Evolutionary conservation across 371 early-diverging fungal genomes (phyloP), one percentile per base, ranked within the genome.

Genomic region (Dinochytrium kinnereticum): DNA sequence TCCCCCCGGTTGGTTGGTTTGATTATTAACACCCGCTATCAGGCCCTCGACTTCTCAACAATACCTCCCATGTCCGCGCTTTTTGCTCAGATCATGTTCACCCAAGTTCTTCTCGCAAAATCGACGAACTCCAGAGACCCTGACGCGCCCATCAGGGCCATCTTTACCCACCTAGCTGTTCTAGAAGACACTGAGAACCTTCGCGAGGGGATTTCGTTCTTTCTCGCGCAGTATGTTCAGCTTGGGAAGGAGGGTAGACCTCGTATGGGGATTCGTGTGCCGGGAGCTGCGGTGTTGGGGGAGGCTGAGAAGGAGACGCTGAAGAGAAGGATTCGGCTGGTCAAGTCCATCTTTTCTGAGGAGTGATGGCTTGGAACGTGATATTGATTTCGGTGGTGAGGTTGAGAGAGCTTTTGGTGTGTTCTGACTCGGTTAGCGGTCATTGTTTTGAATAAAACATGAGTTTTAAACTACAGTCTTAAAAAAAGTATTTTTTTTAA

Each of bases 151-250:
- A 40, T 79, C 17, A 33, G 59, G 53, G 28, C 36, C 0, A 44
- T 76, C 15, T 72, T 78, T 34, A 51, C n/a, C 21, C 61, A 74
- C 31, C 40, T 76, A 24, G 51, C 68, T 57, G 50, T 57, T 0
- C 28, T 68, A 53, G 69, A 57, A 53, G 70, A 75, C 59, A 53
- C 61, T 44, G 71, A 67, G 75, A 70, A 67, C 44, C 71, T 83
- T 19, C 51, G 78, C 24, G 81, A 83, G 53, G 83, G 83, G 19
- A 71, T 83, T 26, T 59, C 50, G 28, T 78, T 83, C 38, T 80
- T 81, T 67, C 51, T 83, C 64, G 36, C 71, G 51, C 72, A 71
- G 37, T 74, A 79, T 38, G 71, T 79, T 59, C 69, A 68, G 65
- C 38, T 59, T 34, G 75, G 69, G 59, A 65, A 53, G 31, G 72